Conservation (phyloP, 2,329 filamentous ascomycete genomes). For the Bipolaris oryzae region DNA sequence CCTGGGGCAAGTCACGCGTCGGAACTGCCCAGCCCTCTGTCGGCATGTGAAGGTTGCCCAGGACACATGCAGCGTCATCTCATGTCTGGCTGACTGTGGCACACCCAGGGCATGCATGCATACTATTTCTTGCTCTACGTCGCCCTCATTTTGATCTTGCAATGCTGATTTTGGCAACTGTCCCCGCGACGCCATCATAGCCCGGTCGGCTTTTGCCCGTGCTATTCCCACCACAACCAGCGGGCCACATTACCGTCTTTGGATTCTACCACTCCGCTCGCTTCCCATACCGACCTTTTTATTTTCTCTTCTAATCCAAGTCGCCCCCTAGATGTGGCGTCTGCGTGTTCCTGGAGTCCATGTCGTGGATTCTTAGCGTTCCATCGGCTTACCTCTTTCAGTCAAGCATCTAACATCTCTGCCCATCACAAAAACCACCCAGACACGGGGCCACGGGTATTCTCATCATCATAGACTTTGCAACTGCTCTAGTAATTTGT, state of each 20-base stretch:
- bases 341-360: not conserved
- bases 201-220: slow-evolving; percentile 36
- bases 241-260: slow-evolving; percentile 30
- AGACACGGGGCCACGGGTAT: not conserved
- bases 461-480: not conserved
- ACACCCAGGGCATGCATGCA: too few species aligned
- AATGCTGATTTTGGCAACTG: slow-evolving; percentile 26
- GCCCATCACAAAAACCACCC: not conserved
- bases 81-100: not conserved
- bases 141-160: not conserved
- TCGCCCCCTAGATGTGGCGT: slow-evolving; percentile 1
- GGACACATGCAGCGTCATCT: slow-evolving; percentile 15
- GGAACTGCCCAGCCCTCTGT: slow-evolving; percentile 4
- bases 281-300: slow-evolving; percentile 2
- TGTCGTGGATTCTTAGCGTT: not conserved
- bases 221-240: slow-evolving; percentile 14
- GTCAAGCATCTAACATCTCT: slow-evolving; percentile 2
- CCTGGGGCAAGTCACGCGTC: slow-evolving; percentile 31
- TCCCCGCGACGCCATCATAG: slow-evolving; percentile 26
- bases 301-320: not conserved
- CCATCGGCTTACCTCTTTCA: slow-evolving; percentile 9
- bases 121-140: too few species aligned
- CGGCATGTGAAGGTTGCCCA: slow-evolving; percentile 33
- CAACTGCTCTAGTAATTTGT: too few species aligned
- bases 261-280: not conserved